Evolutionary conservation across 768 basidiomycete species (phyloP), one percentile per base, ranked within the genome.

Genomic region (Trametes gibbosa): DNA sequence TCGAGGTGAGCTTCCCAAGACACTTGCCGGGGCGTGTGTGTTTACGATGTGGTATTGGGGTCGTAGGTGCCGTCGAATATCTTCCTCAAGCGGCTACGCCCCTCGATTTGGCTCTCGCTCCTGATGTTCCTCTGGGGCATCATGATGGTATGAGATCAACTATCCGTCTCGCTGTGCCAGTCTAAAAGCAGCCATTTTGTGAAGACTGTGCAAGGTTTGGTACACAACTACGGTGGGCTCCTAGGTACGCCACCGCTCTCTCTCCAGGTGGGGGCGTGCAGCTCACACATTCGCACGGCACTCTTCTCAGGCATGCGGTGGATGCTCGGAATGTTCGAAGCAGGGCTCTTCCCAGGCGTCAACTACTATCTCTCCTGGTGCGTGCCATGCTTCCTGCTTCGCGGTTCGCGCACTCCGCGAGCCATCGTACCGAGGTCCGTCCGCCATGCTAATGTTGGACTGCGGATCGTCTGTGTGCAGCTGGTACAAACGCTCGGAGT

Each of bases 71-170:
- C 90, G 2, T 87, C 85, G 14, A 89, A 90, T 60, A 72, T 89
- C 2, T 84, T 88, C 68, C 73, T 90, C 50, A 89, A 89, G 68
- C 82, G 87, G 34, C 76, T 90, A 32, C 79, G 88, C 0, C 90
- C 90, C 0, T 90, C 89, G 3, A 70, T 92, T 35, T 92, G 90
- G 89, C 74, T 92, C 5, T 88, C 87, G 5, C 59, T 78, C 25
- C 76, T 91, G 52, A 91, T 92, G 89, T 62, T 89, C 2, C 64
- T 82, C 17, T 90, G 89, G 87, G 89, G 88, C 2, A 63, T 90
- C 29, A 84, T 84, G 77, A 90, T 90, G 89, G 87, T 87, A 53
- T 50, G 75, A n/a, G n/a, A n/a, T 47, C 9, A 39, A 35, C 13
- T 45, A 5, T 23, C 0, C 9, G 19, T 17, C 6, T 32, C 37